phyloP scores from a whole-genome alignment of 495 filamentous ascomycete genomes.

The Hamigera avellanea region DNA sequence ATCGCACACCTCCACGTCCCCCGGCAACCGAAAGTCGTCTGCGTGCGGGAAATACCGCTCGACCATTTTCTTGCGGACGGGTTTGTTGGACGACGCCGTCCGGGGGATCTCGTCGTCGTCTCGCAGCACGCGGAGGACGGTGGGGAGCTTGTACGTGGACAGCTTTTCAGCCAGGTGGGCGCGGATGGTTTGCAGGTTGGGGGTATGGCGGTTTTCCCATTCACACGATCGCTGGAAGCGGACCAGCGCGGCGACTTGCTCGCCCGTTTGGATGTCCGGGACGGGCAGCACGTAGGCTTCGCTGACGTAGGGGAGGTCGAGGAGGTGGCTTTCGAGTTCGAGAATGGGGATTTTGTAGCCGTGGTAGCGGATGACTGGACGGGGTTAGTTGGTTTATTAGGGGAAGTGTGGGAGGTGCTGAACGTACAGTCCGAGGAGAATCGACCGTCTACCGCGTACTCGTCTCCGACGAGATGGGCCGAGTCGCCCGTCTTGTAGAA shows the following conservation, averaged over 20 bases:
- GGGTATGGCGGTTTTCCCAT: too few relatives aligned
- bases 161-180: not conserved
- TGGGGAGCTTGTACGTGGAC: not conserved
- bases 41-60: too few relatives aligned
- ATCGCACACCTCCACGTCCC: too few relatives aligned
- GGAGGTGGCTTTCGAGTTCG: constrained; percentile 3
- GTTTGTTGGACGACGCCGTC: too few relatives aligned
- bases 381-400: not conserved
- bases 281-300: constrained; percentile 4
- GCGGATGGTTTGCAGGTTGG: not conserved
- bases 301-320: constrained; percentile 3
- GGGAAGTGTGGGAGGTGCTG: not conserved
- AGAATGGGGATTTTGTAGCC: constrained; percentile 3
- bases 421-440: constrained; percentile 4
- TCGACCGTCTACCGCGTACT: constrained; percentile 5
- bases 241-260: not conserved
- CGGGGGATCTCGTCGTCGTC: not conserved
- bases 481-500: constrained; percentile 7
- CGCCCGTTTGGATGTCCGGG: not conserved
- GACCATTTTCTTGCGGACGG: too few relatives aligned
- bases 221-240: not conserved
- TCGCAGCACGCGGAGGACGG: not conserved
- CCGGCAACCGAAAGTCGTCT: too few relatives aligned
- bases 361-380: not conserved
- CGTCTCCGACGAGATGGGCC: constrained; percentile 1